Percentiles rank a stretch among this genome's conserved stretches.
Evolutionary conservation across 331 rosid genomes (phyloP).

Genomic region (Prunus yedoensis): DNA sequence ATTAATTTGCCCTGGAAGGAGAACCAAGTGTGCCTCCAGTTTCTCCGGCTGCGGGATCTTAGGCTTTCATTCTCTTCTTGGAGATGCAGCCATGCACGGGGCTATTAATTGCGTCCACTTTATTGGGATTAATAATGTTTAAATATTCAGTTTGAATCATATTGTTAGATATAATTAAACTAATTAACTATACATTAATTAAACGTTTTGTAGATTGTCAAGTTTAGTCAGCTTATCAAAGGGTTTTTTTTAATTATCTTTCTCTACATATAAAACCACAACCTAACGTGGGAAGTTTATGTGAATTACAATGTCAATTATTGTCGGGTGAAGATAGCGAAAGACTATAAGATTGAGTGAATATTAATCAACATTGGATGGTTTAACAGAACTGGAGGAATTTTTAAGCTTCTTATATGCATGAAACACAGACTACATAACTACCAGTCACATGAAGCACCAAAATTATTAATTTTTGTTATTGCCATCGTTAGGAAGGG

Average conservation of each 20-base stretch:
- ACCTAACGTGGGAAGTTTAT: background rate
- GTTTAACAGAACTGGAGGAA: background rate
- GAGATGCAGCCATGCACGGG: background rate
- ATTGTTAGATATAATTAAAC: no score
- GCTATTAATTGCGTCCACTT: background rate
- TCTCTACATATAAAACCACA: background rate
- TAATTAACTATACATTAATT: no score
- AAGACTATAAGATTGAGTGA: background rate
- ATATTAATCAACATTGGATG: background rate
- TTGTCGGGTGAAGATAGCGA: background rate
- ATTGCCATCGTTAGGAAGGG: no score
- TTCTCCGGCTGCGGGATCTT: conserved; percentile 9
- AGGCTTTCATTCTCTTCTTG: background rate
- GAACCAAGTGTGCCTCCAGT: conserved; percentile 7
- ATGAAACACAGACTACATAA: background rate
- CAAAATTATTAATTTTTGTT: no score
- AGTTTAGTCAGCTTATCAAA: background rate
- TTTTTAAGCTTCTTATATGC: background rate
- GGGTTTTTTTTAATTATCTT: background rate
- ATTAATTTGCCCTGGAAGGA: background rate
- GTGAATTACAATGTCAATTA: background rate
- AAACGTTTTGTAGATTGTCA: background rate
- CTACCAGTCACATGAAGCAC: background rate
- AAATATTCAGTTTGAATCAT: background rate
- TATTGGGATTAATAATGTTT: background rate